phyloP scores from a whole-genome alignment of 202 grass and related monocot genomes.

The Alloteropsis angusta region DNA sequence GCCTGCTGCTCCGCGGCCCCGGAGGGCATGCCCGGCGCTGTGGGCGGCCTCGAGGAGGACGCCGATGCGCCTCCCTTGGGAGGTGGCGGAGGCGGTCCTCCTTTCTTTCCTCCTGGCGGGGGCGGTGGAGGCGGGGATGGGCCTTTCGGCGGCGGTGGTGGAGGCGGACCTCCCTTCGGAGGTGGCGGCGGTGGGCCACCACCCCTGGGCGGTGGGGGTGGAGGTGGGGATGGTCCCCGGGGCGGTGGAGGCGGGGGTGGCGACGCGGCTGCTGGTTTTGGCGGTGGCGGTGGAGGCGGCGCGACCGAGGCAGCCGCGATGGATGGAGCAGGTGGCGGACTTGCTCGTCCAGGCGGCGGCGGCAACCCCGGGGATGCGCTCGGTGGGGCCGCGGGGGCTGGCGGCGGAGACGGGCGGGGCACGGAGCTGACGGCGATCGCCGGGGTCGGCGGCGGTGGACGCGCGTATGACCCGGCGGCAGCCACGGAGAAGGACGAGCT shows the following conservation, averaged over 20 bases:
- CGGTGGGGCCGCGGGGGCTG: not conserved
- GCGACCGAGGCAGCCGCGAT: not conserved
- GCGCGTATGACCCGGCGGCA: conserved; percentile 7
- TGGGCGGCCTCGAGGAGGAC: conserved; percentile 50
- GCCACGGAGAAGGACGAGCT: conserved; percentile 29
- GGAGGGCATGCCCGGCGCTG: conserved; percentile 31
- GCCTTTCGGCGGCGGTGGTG: conserved; percentile 41
- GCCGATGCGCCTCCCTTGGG: conserved; percentile 27
- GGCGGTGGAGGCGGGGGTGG: conserved; percentile 36
- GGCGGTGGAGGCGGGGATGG: conserved; percentile 35
- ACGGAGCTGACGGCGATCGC: conserved; percentile 13
- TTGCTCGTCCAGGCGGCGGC: conserved; percentile 3
- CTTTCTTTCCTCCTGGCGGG: conserved; percentile 34
- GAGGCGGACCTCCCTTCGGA: conserved; percentile 16
- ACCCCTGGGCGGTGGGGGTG: conserved; percentile 23
- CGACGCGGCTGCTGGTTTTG: conserved; percentile 16
- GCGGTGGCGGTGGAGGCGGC: not conserved
- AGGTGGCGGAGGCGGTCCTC: conserved; percentile 40
- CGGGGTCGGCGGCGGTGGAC: not conserved
- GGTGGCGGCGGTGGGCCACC: conserved; percentile 17
- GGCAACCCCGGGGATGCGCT: not conserved
- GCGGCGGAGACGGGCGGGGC: conserved; percentile 14
- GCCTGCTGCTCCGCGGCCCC: conserved; percentile 39
- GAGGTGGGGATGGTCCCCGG: conserved; percentile 26
- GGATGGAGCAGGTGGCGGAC: not conserved